A percentile compares a stretch with the other conserved stretches of the same genome.
Conservation (phyloP, 139 green algal genomes). For the Astrephomene gubernaculifera region DNA sequence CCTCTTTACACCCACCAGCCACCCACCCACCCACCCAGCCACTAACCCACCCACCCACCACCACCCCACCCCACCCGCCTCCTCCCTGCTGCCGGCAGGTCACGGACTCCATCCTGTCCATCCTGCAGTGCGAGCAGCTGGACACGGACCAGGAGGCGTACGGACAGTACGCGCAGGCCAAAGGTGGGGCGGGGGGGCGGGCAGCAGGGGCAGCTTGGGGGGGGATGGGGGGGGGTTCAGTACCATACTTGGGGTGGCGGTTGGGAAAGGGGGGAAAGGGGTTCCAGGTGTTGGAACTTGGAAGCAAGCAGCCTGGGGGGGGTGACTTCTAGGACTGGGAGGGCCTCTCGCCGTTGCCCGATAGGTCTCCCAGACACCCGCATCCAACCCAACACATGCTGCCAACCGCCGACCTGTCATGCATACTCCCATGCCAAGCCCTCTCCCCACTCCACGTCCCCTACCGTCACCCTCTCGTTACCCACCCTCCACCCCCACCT, state of each 20-base stretch:
- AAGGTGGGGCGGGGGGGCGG: neutral
- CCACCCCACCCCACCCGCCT: neutral
- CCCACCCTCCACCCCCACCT: neutral
- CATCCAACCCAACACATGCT: no score
- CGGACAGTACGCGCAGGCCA: neutral
- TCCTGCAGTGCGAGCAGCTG: neutral
- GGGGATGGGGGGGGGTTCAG: neutral
- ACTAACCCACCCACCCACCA: neutral
- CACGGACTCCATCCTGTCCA: conserved; percentile 12
- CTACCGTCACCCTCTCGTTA: neutral
- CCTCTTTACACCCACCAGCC: no score
- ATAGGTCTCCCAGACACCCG: no score
- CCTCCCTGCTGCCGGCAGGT: neutral
- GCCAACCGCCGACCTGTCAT: no score
- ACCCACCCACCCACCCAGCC: neutral
- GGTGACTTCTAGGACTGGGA: no score
- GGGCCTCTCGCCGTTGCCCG: no score
- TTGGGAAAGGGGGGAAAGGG: no score
- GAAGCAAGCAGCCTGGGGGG: no score
- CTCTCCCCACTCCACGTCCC: neutral
- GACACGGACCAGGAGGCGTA: neutral
- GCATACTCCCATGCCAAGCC: no score
- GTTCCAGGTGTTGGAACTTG: no score
- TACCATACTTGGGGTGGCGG: neutral
- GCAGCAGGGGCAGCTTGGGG: neutral